Evolutionary conservation across 78 protist species (phyloP).

Genomic region (Chrysochromulina tobinii): DNA sequence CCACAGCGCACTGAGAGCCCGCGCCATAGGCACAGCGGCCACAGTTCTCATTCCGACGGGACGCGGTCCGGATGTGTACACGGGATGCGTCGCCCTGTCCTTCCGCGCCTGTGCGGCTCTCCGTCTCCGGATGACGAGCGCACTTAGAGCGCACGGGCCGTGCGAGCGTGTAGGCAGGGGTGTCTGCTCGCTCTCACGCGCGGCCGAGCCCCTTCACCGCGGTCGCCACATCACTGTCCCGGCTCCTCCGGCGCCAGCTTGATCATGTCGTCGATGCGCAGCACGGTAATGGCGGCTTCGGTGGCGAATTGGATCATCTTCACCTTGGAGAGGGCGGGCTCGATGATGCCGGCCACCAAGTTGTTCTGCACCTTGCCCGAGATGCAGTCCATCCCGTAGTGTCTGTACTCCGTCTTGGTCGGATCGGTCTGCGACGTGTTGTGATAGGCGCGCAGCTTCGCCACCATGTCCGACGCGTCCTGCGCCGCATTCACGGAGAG

Average conservation of each 20-base stretch:
- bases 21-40: too few species aligned
- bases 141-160: too few species aligned
- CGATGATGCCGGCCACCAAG: constrained; percentile 95
- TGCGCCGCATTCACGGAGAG: constrained; percentile 95
- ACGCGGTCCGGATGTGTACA: too few species aligned
- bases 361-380: constrained; percentile 60
- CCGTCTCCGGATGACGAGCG: too few species aligned
- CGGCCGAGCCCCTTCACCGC: too few species aligned
- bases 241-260: constrained; percentile 65
- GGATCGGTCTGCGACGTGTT: constrained; percentile 81
- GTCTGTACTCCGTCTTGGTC: constrained; percentile 36
- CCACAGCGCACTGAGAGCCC: too few species aligned
- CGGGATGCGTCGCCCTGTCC: too few species aligned
- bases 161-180: too few species aligned
- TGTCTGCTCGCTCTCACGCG: too few species aligned
- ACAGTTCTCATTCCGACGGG: too few species aligned
- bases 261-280: constrained; percentile 95
- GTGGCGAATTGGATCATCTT: constrained; percentile 96
- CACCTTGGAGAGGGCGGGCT: constrained; percentile 95
- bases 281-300: constrained; percentile 97
- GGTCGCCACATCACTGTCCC: background rate
- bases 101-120: too few species aligned
- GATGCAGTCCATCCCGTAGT: background rate
- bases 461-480: constrained; percentile 97
- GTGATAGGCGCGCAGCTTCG: constrained; percentile 94